These are phyloP conservation scores for Tetracladium setigerum DNA, from an alignment of 495 filamentous ascomycete species.

Conservation along the genomic window DNA sequence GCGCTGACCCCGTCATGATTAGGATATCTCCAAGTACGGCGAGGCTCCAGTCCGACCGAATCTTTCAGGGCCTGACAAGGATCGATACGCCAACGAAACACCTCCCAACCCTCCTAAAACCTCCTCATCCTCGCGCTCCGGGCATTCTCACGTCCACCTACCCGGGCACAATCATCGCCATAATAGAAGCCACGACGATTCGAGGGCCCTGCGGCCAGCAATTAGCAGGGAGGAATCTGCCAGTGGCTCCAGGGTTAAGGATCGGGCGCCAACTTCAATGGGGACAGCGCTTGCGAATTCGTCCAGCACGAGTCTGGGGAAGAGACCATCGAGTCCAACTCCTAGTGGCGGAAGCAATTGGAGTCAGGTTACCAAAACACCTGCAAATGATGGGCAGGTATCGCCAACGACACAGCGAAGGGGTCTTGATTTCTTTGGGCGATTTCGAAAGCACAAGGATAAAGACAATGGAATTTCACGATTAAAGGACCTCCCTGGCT, in stretches of 20 bases:
- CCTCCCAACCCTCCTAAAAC: conserved; percentile 37
- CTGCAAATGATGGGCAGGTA: conserved; percentile 11
- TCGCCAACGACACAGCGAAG: conserved; percentile 52
- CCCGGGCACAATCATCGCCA: conserved; percentile 56
- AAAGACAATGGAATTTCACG: conserved; percentile 44
- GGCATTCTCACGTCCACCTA: conserved; percentile 16
- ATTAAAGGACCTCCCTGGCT: conserved; percentile 47
- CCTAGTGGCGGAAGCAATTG: conserved; percentile 19
- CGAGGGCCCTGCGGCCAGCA: conserved; percentile 51
- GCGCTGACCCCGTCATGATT: conserved; percentile 17
- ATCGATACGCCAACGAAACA: conserved; percentile 49
- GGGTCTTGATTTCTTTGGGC: conserved; percentile 60
- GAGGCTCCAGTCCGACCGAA: conserved; percentile 73
- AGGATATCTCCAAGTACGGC: conserved; percentile 76
- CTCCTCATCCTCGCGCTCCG: conserved; percentile 43
- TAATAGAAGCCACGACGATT: conserved; percentile 67
- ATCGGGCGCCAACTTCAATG: conserved; percentile 67
- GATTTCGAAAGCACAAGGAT: conserved; percentile 50
- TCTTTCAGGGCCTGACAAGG: conserved; percentile 60
- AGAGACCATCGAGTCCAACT: conserved; percentile 45
- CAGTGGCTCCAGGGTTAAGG: conserved; percentile 13
- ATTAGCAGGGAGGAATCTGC: conserved; percentile 65
- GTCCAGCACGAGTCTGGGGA: conserved; percentile 29
- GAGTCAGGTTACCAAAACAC: conserved; percentile 10
- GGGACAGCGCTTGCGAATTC: conserved; percentile 15